Percentiles rank a stretch among this genome's conserved stretches.
These are phyloP conservation scores for Cladophialophora immunda DNA, from an alignment of 2,329 filamentous ascomycete species.

Conservation along the genomic window DNA sequence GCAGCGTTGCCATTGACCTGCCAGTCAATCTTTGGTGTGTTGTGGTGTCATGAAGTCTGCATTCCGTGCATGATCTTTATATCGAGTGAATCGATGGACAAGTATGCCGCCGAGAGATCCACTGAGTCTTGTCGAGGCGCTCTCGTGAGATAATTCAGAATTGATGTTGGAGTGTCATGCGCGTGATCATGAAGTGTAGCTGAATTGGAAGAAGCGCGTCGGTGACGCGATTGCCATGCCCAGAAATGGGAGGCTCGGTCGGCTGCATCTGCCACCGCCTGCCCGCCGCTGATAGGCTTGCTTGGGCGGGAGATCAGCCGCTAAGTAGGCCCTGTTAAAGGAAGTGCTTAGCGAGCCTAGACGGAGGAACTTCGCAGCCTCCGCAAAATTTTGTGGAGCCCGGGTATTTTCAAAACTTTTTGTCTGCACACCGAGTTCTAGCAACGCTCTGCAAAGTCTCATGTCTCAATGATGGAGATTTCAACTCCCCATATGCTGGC, in stretches of 20 bases:
- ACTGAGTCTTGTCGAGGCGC: background rate
- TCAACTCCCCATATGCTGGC: slow-evolving; percentile 55
- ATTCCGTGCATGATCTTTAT: background rate
- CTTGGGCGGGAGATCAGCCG: slow-evolving; percentile 29
- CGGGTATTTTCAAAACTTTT: slow-evolving; percentile 1
- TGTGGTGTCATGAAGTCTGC: background rate
- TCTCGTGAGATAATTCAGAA: background rate
- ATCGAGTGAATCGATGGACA: background rate
- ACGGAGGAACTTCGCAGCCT: background rate
- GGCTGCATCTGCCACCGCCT: background rate
- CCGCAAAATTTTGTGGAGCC: slow-evolving; percentile 1
- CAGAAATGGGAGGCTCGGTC: slow-evolving; percentile 9
- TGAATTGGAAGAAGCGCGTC: slow-evolving; percentile 13
- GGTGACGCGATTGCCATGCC: slow-evolving; percentile 26
- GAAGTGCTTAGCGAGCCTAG: background rate
- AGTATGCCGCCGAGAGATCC: background rate
- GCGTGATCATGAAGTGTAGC: slow-evolving; percentile 6
- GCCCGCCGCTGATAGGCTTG: slow-evolving; percentile 12
- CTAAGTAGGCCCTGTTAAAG: slow-evolving; percentile 22
- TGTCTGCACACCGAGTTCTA: slow-evolving; percentile 5
- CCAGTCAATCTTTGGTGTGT: background rate
- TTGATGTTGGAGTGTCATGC: background rate
- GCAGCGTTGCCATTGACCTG: slow-evolving; percentile 32
- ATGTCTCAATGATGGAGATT: slow-evolving; percentile 50
- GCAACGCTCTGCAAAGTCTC: background rate